Evolutionary conservation across 78 protist species (phyloP).

Genomic region (Dictyostelium firmibasis): DNA sequence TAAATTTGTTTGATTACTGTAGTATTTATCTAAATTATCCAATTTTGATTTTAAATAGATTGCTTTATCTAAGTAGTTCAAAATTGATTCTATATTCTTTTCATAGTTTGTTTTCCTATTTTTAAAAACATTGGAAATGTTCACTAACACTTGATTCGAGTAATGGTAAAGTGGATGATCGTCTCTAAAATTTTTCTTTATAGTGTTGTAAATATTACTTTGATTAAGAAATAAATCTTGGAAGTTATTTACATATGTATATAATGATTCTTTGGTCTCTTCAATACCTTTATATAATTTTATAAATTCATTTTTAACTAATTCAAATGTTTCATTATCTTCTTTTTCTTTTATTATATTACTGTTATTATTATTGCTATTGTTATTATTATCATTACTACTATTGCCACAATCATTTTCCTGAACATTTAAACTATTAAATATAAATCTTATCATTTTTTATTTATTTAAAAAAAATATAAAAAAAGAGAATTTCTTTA

Average conservation of each 20-base stretch:
- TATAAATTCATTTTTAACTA: background rate
- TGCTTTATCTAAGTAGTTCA: background rate
- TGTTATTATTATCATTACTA: background rate
- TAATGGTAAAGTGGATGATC: constrained; percentile 4
- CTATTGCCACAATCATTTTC: too few relatives aligned
- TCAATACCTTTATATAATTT: background rate
- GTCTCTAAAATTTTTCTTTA: background rate
- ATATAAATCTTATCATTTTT: background rate
- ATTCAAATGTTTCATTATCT: constrained; percentile 1
- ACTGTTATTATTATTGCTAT: background rate
- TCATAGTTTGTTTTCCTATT: background rate
- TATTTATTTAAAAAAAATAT: too few relatives aligned
- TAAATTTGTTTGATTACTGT: background rate
- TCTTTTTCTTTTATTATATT: background rate
- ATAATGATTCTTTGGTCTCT: background rate
- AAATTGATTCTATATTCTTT: background rate
- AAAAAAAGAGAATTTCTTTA: too few relatives aligned
- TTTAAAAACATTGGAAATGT: background rate
- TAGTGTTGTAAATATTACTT: background rate
- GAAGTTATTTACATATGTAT: background rate
- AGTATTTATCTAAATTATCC: background rate
- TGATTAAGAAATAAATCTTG: background rate
- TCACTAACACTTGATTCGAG: background rate
- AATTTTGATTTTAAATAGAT: background rate
- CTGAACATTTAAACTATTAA: background rate